These are phyloP conservation scores for sunflower (Helianthus annuus) DNA, from an alignment of 129 eudicot genomes.

Conservation along the genomic window DNA sequence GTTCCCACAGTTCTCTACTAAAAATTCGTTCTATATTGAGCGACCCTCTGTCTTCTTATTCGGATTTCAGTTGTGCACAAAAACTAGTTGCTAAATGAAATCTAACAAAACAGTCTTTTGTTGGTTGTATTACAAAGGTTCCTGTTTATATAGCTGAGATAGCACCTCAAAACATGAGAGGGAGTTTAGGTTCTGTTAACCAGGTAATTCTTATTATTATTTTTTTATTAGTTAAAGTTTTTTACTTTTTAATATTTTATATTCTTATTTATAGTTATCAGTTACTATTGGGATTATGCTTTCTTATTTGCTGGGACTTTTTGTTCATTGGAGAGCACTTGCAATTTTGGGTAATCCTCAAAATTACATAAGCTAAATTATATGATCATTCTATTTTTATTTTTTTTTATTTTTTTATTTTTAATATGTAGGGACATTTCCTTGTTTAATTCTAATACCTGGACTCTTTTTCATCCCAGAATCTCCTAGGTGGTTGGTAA, in stretches of 20 bases:
- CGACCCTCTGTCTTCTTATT: not conserved
- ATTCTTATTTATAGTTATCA: constrained; percentile 56
- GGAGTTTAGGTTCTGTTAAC: constrained; percentile 88
- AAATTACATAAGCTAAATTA: not conserved
- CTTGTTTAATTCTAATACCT: constrained; percentile 80
- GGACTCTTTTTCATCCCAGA: constrained; percentile 95
- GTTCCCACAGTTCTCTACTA: not conserved
- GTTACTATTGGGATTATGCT: constrained; percentile 91
- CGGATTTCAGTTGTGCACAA: constrained; percentile 9
- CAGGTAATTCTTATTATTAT: constrained; percentile 50
- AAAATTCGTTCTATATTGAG: not conserved
- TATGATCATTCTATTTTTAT: not conserved
- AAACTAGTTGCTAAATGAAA: constrained; percentile 2
- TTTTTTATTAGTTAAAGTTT: not conserved
- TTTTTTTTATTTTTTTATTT: not conserved
- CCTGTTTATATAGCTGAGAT: constrained; percentile 97
- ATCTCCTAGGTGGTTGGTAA: constrained; percentile 96
- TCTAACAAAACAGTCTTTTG: constrained; percentile 9
- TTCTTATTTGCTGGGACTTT: constrained; percentile 82
- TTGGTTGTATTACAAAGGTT: constrained; percentile 47
- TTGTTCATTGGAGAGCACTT: constrained; percentile 79
- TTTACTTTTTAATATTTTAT: not conserved
- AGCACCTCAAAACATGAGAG: constrained; percentile 91
- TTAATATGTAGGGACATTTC: constrained; percentile 60
- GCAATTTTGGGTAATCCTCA: constrained; percentile 71